Base-by-base conservation (phyloP, 768 basidiomycete species). In the Collybia sp. region DNA sequence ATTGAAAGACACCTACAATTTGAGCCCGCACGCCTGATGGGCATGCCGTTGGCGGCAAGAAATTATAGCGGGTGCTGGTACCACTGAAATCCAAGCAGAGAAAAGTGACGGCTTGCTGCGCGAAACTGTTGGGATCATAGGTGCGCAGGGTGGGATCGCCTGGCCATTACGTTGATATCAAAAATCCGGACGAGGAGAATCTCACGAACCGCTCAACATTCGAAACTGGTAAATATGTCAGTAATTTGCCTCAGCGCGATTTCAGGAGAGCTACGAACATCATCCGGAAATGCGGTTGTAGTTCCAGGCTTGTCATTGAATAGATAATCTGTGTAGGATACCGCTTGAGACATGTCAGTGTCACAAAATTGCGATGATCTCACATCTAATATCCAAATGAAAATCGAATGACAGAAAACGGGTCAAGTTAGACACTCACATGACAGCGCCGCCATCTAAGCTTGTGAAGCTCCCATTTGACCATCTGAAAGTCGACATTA, bases 91-190 rank as follows among this genome's bases (percentile, higher is more conserved):
- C 54, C 17, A 78, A 64, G 50, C 70, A 76, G 18, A 71, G 52
- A 51, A 63, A 66, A 5, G 64, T 67, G 15, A 70, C 45, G 1
- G 69, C 69, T 44, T 66, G 65, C 45, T 69, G 69, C 2, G 66
- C 63, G 45, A 59, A 65, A 46, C 58, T 63, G 12, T 51, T 52
- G 5, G 62, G 52, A 35, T 70, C 51, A 38, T 64, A 51, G 12
- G 60, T 64, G n/a, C 69, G 59, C 34, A 76, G 58, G 20, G 66
- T 65, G 1, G 70, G 69, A 53, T 68, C 63, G 40, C 75, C 74
- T 68, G 42, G 9, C 15, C 13, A 35, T 41, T 11, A n/a, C n/a
- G n/a, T n/a, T n/a, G n/a, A n/a, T n/a, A n/a, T n/a, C n/a, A n/a
- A n/a, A n/a, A n/a, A n/a, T n/a, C n/a, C n/a, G n/a, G n/a, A n/a